Conservation (phyloP, 495 filamentous ascomycete genomes). For the Penicillium pulvis region DNA sequence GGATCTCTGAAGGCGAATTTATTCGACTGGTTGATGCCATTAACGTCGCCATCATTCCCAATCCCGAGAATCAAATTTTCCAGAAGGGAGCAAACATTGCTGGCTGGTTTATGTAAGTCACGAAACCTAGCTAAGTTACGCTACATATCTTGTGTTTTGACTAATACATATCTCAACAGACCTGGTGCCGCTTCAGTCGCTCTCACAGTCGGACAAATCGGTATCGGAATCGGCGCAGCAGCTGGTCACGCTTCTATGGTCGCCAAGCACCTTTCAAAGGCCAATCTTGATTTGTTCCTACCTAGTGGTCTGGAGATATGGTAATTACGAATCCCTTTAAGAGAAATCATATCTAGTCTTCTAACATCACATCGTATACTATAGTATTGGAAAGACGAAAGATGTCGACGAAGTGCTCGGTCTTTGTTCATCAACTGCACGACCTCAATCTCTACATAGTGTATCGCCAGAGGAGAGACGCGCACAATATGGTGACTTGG, state of each 20-base stretch:
- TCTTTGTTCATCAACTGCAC: not conserved
- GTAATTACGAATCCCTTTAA: not conserved
- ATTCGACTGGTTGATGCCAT: slow-evolving; percentile 6
- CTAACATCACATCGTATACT: not conserved
- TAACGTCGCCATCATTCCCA: slow-evolving; percentile 8
- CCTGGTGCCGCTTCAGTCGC: slow-evolving; percentile 1
- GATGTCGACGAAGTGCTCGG: slow-evolving; percentile 1
- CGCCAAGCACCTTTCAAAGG: not conserved
- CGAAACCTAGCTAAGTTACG: no score
- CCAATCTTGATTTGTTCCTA: slow-evolving; percentile 3
- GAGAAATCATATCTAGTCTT: not conserved
- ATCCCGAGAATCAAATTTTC: slow-evolving; percentile 8
- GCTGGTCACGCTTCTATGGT: slow-evolving; percentile 4
- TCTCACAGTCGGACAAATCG: slow-evolving; percentile 4
- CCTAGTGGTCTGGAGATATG: slow-evolving; percentile 6
- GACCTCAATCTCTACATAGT: not conserved
- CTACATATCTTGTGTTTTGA: not conserved
- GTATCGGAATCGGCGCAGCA: slow-evolving; percentile 5
- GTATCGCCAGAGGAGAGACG: slow-evolving; percentile 2
- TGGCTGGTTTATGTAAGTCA: slow-evolving; percentile 5
- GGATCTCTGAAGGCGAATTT: slow-evolving; percentile 2
- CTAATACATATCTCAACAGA: slow-evolving; percentile 4
- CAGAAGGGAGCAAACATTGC: slow-evolving; percentile 7
- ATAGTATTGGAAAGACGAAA: slow-evolving; percentile 7
- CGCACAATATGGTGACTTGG: not conserved